Evolutionary conservation across 371 early-diverging fungal genomes (phyloP), one percentile per base, ranked within the genome.

Genomic region (Chytridium lagenaria): DNA sequence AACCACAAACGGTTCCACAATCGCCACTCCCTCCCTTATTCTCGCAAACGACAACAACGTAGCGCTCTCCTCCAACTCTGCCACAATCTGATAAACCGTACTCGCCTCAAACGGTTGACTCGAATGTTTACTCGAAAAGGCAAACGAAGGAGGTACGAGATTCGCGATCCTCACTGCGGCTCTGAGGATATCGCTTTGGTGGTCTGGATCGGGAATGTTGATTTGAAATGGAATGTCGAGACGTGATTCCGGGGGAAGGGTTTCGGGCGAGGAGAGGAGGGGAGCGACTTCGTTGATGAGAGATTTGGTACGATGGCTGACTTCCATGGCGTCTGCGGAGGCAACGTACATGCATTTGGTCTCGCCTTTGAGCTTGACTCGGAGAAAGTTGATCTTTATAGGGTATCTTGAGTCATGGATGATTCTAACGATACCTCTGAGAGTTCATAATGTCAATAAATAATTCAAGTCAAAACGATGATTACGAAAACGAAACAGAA

Each of bases 1-100:
- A 0, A 78, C 79, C 23, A 73, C 28, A 65, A 81, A 83, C 0
- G 85, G 85, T 12, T 67, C 28, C 5, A 81, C 50, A 2, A 67
- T 55, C 23, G 37, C 44, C 12, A 0, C 26, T 5, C 39, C 50
- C 26, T 28, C 51, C n/a, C 15, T 37, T 36, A 76, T 50, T 39
- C 61, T 26, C 23, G 65, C 50, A 26, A 63, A 30, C 12, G 73
- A 57, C 31, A 40, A 64, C 5, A 68, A 50, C 30, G 59, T 49
- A 19, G 66, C 31, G 1, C 67, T 51, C 50, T 51, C 55, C 36
- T 50, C 59, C 15, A 77, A 59, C 36, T 69, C 70, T 33, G 73
- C 75, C n/a, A 23, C 28, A 51, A 74, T 68, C 5, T 22, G 39
- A 66, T 78, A 72, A 26, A 26, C 44, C 19, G 66, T 63, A 1